phyloP scores from a whole-genome alignment of 1,284 basidiomycete species.

The Trichosporon inkin region DNA sequence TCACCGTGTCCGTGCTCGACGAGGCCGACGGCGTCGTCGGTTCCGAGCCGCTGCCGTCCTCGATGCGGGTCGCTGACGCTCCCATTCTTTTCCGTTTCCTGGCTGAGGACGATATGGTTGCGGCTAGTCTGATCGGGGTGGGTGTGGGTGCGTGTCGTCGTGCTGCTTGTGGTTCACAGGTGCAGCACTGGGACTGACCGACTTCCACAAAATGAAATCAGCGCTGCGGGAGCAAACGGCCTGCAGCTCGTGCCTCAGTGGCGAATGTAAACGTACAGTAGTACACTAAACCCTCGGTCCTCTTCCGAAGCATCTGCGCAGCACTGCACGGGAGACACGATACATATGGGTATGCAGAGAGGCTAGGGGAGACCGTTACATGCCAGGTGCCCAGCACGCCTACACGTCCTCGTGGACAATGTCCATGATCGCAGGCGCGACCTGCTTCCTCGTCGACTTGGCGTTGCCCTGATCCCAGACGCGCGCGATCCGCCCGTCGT shows the following conservation, averaged over 20 bases:
- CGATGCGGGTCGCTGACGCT: background rate
- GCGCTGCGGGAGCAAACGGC: constrained; percentile 1
- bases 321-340: background rate
- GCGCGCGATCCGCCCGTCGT: constrained; percentile 42
- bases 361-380: background rate
- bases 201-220: constrained; percentile 7
- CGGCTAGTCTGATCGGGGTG: no score
- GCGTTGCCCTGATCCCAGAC: constrained; percentile 74
- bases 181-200: background rate
- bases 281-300: no score
- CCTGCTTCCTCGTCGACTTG: constrained; percentile 69
- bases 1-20: constrained; percentile 1
- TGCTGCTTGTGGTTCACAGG: background rate
- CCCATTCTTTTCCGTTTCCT: constrained; percentile 6
- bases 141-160: background rate
- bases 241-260: background rate
- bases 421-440: constrained; percentile 60
- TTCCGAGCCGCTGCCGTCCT: background rate
- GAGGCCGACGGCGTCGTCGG: constrained; percentile 2
- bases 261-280: background rate
- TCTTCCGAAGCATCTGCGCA: no score
- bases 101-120: background rate
- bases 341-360: background rate
- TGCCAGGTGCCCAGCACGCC: background rate
- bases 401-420: constrained; percentile 50